Conservation (phyloP, 2,329 filamentous ascomycete genomes). For the Penicillium sp. region DNA sequence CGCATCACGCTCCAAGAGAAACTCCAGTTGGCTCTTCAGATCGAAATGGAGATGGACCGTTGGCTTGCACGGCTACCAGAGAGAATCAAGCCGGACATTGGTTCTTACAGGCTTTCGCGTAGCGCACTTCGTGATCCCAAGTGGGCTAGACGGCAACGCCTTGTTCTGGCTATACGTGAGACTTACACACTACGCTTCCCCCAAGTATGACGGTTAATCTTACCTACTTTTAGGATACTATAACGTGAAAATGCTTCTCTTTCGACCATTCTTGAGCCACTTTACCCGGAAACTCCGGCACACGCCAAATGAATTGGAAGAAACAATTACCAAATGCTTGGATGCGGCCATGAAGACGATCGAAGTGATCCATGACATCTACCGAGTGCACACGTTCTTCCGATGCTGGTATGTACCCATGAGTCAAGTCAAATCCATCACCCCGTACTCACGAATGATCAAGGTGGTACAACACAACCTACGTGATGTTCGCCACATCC, state of each 20-base stretch:
- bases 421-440: background rate
- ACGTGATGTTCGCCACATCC: slow-evolving; percentile 46
- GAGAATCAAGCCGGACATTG: slow-evolving; percentile 37
- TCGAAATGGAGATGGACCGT: slow-evolving; percentile 42
- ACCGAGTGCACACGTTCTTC: slow-evolving; percentile 45
- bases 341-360: slow-evolving; percentile 46
- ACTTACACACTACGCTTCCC: background rate
- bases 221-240: slow-evolving; percentile 37
- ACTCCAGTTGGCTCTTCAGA: slow-evolving; percentile 39
- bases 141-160: slow-evolving; percentile 44
- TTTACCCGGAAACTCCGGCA: slow-evolving; percentile 36
- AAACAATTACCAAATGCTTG: slow-evolving; percentile 43
- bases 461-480: slow-evolving; percentile 52
- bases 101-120: slow-evolving; percentile 26
- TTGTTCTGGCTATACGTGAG: slow-evolving; percentile 47
- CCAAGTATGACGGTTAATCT: background rate
- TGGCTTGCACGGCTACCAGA: slow-evolving; percentile 43
- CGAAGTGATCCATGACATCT: slow-evolving; percentile 47
- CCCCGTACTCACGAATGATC: background rate
- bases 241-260: slow-evolving; percentile 47
- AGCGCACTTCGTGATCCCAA: slow-evolving; percentile 41
- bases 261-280: slow-evolving; percentile 41
- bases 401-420: slow-evolving; percentile 43
- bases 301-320: slow-evolving; percentile 33
- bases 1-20: slow-evolving; percentile 41